These are phyloP conservation scores for Rhynchosporium secalis DNA, from an alignment of 2,329 filamentous ascomycete genomes.

Conservation along the genomic window DNA sequence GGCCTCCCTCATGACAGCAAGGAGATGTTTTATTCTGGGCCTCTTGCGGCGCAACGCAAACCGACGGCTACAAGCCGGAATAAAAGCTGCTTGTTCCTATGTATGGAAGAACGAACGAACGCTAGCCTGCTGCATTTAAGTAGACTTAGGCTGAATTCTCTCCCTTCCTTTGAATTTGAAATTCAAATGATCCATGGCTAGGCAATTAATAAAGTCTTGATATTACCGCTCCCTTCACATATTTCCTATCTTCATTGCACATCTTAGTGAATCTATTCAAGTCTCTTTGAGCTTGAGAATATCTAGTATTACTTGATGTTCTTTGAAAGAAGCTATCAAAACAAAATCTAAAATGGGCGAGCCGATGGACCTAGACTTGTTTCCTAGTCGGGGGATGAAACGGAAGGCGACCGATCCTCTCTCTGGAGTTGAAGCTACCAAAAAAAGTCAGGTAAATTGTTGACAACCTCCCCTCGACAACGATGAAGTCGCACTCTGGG, in stretches of 20 bases:
- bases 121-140: not conserved
- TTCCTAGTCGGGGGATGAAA: constrained; percentile 31
- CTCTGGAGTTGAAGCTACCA: constrained; percentile 28
- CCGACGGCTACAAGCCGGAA: not conserved
- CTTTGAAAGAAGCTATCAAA: constrained; percentile 5
- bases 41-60: too few relatives aligned
- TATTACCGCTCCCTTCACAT: constrained; percentile 3
- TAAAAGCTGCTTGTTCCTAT: not conserved
- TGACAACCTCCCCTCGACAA: not conserved
- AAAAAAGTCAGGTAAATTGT: constrained; percentile 24
- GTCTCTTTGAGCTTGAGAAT: constrained; percentile 7
- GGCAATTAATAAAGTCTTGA: not conserved
- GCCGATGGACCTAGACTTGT: constrained; percentile 32
- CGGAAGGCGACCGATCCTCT: constrained; percentile 33
- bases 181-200: not conserved
- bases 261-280: constrained; percentile 10
- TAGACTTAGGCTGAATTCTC: constrained; percentile 12
- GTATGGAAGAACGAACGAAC: not conserved
- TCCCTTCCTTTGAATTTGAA: not conserved
- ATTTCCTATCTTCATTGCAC: constrained; percentile 23
- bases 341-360: constrained; percentile 31
- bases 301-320: not conserved
- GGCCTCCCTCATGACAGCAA: not conserved
- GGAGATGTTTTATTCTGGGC: not conserved
- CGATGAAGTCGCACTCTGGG: not conserved